Percentiles rank a stretch among this genome's conserved stretches.
phyloP scores from a whole-genome alignment of 306 rosid species.

The Malus orientalis region DNA sequence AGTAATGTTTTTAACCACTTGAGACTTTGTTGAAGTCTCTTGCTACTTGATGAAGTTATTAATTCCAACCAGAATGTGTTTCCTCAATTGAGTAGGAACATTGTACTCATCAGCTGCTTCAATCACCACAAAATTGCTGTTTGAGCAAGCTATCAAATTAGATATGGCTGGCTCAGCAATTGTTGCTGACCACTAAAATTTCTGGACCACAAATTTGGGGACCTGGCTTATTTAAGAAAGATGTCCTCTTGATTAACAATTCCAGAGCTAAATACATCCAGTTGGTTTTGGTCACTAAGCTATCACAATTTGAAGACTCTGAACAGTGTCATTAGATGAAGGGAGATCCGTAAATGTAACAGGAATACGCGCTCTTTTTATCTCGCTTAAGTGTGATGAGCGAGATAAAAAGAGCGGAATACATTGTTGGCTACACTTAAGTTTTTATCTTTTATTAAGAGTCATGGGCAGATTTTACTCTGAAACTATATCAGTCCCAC shows the following conservation, averaged over 20 bases:
- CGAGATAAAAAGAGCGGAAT: no score
- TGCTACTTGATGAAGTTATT: not conserved
- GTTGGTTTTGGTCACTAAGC: conserved; percentile 33
- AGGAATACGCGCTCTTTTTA: fast-evolving
- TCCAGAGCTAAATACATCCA: conserved; percentile 32
- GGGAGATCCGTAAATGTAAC: not conserved
- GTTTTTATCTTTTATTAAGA: not conserved
- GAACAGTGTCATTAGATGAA: not conserved
- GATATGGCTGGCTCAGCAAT: conserved; percentile 36
- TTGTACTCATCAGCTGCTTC: not conserved
- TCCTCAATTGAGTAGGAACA: not conserved
- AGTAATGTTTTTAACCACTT: not conserved
- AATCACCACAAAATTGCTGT: not conserved
- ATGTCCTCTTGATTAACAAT: conserved; percentile 32
- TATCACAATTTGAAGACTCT: conserved; percentile 19
- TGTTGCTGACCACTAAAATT: conserved; percentile 34
- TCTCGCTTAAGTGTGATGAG: no score
- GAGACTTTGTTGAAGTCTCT: no score
- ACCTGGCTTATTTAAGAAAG: conserved; percentile 32
- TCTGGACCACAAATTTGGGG: conserved; percentile 52
- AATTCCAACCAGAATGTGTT: not conserved
- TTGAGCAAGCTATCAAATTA: conserved; percentile 17
- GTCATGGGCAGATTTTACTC: conserved; percentile 4
- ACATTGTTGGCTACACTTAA: not conserved
- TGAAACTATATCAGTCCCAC: conserved; percentile 6